Percentiles rank a stretch among this genome's conserved stretches.
Conservation (phyloP, 2,329 filamentous ascomycete species). For the Trichophaea hybrida region DNA sequence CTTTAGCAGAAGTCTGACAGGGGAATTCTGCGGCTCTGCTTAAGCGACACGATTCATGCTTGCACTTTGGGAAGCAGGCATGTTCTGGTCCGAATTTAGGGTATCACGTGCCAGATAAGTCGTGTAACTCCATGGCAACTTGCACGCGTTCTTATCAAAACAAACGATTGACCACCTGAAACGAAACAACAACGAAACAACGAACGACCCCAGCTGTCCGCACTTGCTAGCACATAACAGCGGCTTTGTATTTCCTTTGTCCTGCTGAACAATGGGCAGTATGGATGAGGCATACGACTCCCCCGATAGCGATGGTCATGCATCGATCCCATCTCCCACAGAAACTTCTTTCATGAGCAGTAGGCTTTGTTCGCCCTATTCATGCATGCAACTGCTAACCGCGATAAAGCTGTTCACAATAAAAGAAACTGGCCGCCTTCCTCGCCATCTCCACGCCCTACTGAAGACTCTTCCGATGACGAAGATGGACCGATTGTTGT, state of each 20-base stretch:
- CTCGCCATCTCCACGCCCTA: background rate
- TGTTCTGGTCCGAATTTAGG: too few relatives aligned
- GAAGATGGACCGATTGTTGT: background rate
- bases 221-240: background rate
- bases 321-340: constrained; percentile 20
- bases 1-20: too few relatives aligned
- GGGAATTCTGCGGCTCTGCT: too few relatives aligned
- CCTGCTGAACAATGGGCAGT: background rate
- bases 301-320: constrained; percentile 23
- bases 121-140: background rate
- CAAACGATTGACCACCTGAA: background rate
- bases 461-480: background rate
- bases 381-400: background rate
- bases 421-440: background rate
- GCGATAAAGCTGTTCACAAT: background rate
- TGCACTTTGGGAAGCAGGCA: too few relatives aligned
- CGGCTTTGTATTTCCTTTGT: background rate
- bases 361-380: constrained; percentile 4
- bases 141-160: background rate
- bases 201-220: background rate
- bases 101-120: background rate
- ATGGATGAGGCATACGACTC: constrained; percentile 23
- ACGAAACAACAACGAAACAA: background rate
- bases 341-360: constrained; percentile 19
- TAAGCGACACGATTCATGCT: too few relatives aligned